Evolutionary conservation across 2,329 filamentous ascomycete species (phyloP).

Genomic region (Diaporthe vaccinii): DNA sequence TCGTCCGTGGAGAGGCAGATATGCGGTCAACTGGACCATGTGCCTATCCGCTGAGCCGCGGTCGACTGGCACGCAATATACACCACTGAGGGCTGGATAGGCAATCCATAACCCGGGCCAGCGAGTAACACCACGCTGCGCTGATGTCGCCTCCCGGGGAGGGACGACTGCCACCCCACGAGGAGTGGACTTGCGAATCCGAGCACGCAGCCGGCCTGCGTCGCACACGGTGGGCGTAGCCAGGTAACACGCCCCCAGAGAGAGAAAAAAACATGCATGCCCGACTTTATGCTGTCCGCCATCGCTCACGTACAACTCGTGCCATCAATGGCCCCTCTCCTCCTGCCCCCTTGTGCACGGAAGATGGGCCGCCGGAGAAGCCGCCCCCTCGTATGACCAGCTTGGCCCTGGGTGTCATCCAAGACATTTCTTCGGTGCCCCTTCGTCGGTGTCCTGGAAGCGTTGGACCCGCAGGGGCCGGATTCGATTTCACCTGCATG

Average conservation of each 20-base stretch:
- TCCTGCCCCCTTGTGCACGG: background rate
- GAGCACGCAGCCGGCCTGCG: background rate
- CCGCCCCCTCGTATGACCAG: slow-evolving; percentile 28
- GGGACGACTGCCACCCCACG: background rate
- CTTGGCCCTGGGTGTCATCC: background rate
- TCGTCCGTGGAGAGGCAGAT: background rate
- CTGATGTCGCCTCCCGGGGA: slow-evolving; percentile 6
- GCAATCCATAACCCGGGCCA: background rate
- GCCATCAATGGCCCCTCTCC: background rate
- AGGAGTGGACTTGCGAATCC: background rate
- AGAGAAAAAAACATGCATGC: background rate
- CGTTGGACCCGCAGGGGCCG: slow-evolving; percentile 17
- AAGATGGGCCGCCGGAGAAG: slow-evolving; percentile 10
- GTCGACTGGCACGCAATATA: slow-evolving; percentile 16
- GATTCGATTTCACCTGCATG: slow-evolving; percentile 35
- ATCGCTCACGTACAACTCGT: background rate
- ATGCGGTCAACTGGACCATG: slow-evolving; percentile 4
- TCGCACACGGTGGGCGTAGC: background rate
- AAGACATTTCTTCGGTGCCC: background rate
- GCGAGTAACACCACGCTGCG: background rate
- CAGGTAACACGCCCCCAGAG: background rate
- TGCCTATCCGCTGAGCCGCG: slow-evolving; percentile 24
- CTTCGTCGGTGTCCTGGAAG: slow-evolving; percentile 32
- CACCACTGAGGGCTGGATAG: background rate
- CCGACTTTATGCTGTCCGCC: slow-evolving; percentile 5